phyloP scores from a whole-genome alignment of 331 rosid species.

The Prunus yedoensis region DNA sequence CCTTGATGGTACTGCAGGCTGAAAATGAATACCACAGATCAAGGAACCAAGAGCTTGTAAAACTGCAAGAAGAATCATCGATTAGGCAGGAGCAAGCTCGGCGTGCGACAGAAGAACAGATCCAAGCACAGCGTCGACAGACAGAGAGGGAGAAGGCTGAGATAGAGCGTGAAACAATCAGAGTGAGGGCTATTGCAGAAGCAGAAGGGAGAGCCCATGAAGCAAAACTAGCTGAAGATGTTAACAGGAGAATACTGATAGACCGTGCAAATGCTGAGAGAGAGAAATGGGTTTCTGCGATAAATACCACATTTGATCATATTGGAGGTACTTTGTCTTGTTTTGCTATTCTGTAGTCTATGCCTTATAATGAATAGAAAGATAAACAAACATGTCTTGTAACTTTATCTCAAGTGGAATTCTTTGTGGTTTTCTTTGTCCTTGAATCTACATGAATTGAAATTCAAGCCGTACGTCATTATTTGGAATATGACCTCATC shows the following conservation, averaged over 20 bases:
- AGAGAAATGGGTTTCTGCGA: slow-evolving; percentile 96
- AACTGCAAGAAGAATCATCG: slow-evolving; percentile 88
- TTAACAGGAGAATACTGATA: slow-evolving; percentile 71
- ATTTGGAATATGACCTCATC: too few species aligned
- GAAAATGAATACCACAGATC: slow-evolving; percentile 82
- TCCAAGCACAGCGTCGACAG: slow-evolving; percentile 86
- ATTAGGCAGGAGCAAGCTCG: slow-evolving; percentile 89
- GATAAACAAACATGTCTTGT: background rate
- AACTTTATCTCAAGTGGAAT: background rate
- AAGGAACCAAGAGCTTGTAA: slow-evolving; percentile 92
- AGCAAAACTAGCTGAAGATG: slow-evolving; percentile 84
- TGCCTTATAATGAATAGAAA: background rate
- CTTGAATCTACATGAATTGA: background rate
- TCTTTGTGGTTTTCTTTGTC: background rate
- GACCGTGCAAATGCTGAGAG: slow-evolving; percentile 89
- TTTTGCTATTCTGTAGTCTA: background rate
- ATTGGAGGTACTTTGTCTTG: slow-evolving; percentile 65
- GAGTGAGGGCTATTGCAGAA: slow-evolving; percentile 86
- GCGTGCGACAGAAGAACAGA: slow-evolving; percentile 90
- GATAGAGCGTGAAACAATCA: slow-evolving; percentile 90
- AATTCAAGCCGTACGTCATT: background rate
- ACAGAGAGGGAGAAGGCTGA: slow-evolving; percentile 94
- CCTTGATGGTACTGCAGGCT: slow-evolving; percentile 44
- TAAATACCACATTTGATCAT: slow-evolving; percentile 90
- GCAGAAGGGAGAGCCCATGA: slow-evolving; percentile 92